Conservation (phyloP, 768 basidiomycete genomes). For the Amanita jacksonii region DNA sequence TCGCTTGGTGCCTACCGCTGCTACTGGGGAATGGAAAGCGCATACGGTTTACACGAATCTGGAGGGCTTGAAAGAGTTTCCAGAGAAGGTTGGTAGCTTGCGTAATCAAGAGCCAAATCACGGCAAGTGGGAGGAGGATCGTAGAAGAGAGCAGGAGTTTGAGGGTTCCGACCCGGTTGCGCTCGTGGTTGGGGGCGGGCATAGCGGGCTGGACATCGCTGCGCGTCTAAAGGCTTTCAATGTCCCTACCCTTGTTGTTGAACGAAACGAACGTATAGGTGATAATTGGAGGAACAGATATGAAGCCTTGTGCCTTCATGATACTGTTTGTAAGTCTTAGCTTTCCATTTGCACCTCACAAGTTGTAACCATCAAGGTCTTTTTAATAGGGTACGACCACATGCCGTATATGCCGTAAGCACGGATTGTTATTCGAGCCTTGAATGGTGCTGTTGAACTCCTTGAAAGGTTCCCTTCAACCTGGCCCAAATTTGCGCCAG, state of each 20-base stretch:
- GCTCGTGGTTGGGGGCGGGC: conserved; percentile 49
- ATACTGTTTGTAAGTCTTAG: conserved; percentile 35
- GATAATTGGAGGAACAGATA: conserved; percentile 59
- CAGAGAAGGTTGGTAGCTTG: conserved; percentile 32
- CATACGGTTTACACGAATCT: conserved; percentile 43
- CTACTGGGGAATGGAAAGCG: conserved; percentile 37
- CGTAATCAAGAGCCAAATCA: conserved; percentile 31
- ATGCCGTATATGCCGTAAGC: conserved; percentile 43
- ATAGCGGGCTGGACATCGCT: conserved; percentile 51
- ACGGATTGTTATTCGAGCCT: conserved; percentile 5
- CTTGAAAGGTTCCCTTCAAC: conserved; percentile 41
- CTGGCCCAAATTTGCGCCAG: conserved; percentile 50
- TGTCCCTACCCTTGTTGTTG: conserved; percentile 44
- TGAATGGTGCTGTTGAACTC: background rate
- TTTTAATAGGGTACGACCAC: conserved; percentile 26
- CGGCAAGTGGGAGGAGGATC: conserved; percentile 37
- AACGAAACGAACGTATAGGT: conserved; percentile 43
- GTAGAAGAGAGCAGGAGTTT: conserved; percentile 31
- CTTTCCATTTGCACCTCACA: too few species aligned
- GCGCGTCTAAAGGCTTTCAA: conserved; percentile 50
- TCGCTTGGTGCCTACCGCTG: conserved; percentile 33
- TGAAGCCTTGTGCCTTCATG: conserved; percentile 46
- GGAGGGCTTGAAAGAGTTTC: conserved; percentile 33
- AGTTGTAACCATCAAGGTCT: too few species aligned
- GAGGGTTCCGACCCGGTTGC: conserved; percentile 38